Conservation (phyloP, 176 grass and related monocot species). For the Hsuehochloa calcarea region DNA sequence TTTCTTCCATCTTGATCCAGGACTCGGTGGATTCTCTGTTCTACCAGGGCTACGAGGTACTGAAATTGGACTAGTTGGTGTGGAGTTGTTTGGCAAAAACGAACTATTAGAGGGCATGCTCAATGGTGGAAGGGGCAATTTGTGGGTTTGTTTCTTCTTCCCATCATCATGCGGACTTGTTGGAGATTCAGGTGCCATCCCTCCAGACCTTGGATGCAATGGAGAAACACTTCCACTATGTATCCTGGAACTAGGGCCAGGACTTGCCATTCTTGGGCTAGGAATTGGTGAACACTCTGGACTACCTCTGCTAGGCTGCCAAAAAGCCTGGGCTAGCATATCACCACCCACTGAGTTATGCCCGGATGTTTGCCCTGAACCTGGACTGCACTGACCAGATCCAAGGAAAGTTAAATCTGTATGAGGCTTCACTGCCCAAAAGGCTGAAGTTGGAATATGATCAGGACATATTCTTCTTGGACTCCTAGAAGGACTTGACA, state of each 20-base stretch:
- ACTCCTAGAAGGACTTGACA: conserved; percentile 94
- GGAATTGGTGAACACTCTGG: conserved; percentile 94
- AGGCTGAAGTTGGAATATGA: conserved; percentile 78
- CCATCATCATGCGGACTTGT: conserved; percentile 60
- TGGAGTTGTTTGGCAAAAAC: conserved; percentile 78
- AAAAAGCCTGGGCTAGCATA: conserved; percentile 81
- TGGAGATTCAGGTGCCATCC: conserved; percentile 88
- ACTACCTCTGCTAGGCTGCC: conserved; percentile 77
- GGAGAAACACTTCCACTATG: conserved; percentile 96
- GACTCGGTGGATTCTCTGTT: conserved; percentile 74
- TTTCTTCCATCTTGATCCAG: conserved; percentile 95
- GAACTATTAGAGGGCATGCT: conserved; percentile 61
- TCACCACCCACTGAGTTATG: conserved; percentile 98
- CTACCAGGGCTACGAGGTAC: conserved; percentile 79
- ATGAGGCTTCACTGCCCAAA: conserved; percentile 75
- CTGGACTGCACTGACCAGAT: conserved; percentile 97
- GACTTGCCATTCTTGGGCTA: conserved; percentile 95
- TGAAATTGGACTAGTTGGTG: conserved; percentile 59
- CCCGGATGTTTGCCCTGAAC: conserved; percentile 96
- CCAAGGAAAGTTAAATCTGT: conserved; percentile 84
- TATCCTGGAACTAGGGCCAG: conserved; percentile 89
- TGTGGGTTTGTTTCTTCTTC: conserved; percentile 92
- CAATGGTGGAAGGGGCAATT: conserved; percentile 85
- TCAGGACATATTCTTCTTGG: conserved; percentile 80
- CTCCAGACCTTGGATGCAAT: conserved; percentile 84